Conservation (phyloP, 345 rosid species). For the Brassica incana region DNA sequence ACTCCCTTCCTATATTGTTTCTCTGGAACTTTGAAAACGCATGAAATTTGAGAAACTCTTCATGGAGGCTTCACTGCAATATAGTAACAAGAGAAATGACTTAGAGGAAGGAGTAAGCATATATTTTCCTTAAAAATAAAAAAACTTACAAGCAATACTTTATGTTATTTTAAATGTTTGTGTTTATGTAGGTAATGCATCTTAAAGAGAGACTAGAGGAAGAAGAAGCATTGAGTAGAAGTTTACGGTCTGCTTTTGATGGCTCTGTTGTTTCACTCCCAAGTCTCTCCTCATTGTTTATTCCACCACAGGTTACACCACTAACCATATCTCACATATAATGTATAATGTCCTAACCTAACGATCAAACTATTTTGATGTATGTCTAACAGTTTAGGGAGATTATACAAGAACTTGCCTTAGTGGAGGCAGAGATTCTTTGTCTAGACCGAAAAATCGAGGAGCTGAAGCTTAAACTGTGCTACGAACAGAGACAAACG, state of each 20-base stretch:
- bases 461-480: constrained; percentile 60
- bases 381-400: constrained; percentile 51
- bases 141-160: not conserved
- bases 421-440: constrained; percentile 73
- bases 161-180: not conserved
- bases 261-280: constrained; percentile 55
- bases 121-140: not conserved
- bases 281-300: constrained; percentile 55
- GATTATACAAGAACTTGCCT: constrained; percentile 62
- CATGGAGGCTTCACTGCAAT: constrained; percentile 50
- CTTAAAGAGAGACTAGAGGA: constrained; percentile 65
- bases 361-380: not conserved
- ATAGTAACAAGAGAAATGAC: constrained; percentile 42
- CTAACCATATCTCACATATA: not conserved
- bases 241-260: constrained; percentile 51
- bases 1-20: not conserved
- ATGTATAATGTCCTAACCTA: not conserved
- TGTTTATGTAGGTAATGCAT: constrained; percentile 52
- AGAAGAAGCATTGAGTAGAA: constrained; percentile 54
- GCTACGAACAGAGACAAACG: constrained; percentile 56
- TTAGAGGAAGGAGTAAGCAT: constrained; percentile 51
- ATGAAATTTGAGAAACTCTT: constrained; percentile 85
- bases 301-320: constrained; percentile 66
- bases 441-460: constrained; percentile 71
- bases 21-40: not conserved